Evolutionary conservation across 805 yeast species (phyloP).

Genomic region (Teunomyces cretensis): DNA sequence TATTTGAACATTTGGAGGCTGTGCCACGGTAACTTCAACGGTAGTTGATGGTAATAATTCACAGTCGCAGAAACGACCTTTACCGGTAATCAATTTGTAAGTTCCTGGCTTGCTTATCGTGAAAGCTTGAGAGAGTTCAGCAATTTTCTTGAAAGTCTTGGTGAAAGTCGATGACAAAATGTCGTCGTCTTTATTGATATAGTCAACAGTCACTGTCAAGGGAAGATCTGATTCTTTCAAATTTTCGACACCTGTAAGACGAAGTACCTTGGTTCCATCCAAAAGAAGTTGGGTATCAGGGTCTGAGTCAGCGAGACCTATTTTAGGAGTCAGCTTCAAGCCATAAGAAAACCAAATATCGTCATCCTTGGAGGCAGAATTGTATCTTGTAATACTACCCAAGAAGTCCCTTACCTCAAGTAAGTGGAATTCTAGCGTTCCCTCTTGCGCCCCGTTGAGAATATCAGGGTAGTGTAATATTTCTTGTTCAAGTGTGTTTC

Average conservation of each 20-base stretch:
- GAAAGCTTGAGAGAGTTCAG: slow-evolving; percentile 31
- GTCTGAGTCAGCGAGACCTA: slow-evolving; percentile 22
- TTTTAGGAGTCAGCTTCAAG: slow-evolving; percentile 23
- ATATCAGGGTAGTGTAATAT: slow-evolving; percentile 26
- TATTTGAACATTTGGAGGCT: slow-evolving; percentile 41
- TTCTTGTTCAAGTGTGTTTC: slow-evolving; percentile 38
- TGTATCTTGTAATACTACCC: slow-evolving; percentile 33
- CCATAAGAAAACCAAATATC: slow-evolving; percentile 33
- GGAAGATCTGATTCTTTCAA: slow-evolving; percentile 46
- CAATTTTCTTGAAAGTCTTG: slow-evolving; percentile 20
- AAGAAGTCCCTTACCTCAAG: slow-evolving; percentile 30
- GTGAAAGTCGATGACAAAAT: slow-evolving; percentile 11
- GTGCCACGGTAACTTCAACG: slow-evolving; percentile 37
- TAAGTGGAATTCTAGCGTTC: slow-evolving; percentile 34
- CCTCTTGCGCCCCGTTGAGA: slow-evolving; percentile 18
- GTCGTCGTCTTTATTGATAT: slow-evolving; percentile 1
- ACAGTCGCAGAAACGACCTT: slow-evolving; percentile 68
- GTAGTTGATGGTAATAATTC: slow-evolving; percentile 41
- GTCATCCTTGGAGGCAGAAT: slow-evolving; percentile 35
- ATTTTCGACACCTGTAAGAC: slow-evolving; percentile 13
- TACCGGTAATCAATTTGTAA: slow-evolving; percentile 54
- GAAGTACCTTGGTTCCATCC: slow-evolving; percentile 25
- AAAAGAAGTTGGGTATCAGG: slow-evolving; percentile 22
- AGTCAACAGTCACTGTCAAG: slow-evolving; percentile 28
- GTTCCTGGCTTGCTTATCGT: slow-evolving; percentile 60